Evolutionary conservation across 2,329 filamentous ascomycete genomes (phyloP).

Genomic region (Stylonectria norvegica): DNA sequence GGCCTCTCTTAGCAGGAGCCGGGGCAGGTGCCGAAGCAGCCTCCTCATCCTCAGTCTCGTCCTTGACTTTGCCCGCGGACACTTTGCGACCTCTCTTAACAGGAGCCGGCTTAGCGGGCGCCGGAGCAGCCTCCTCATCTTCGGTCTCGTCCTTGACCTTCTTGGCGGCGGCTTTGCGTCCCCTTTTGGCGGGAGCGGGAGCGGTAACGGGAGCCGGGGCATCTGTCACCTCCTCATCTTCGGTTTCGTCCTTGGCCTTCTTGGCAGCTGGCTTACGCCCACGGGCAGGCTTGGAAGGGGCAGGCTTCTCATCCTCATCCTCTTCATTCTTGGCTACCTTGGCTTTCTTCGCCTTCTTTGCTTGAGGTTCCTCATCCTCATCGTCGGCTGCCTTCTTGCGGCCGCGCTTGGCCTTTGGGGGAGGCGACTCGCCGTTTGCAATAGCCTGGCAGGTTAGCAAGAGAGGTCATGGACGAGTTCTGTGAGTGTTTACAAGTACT

Average conservation of each 20-base stretch:
- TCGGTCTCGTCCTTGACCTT: conserved; percentile 22
- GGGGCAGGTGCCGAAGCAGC: conserved; percentile 9
- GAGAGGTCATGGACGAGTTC: too few relatives aligned
- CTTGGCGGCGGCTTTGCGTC: conserved; percentile 8
- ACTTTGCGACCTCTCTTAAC: conserved; percentile 28
- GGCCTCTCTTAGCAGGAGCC: conserved; percentile 25
- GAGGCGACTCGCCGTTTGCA: conserved; percentile 26
- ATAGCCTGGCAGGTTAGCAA: too few relatives aligned
- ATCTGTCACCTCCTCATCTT: conserved; percentile 12
- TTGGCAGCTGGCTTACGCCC: conserved; percentile 8
- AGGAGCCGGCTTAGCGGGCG: conserved; percentile 8
- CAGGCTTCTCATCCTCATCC: conserved; percentile 15
- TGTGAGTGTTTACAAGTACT: too few relatives aligned
- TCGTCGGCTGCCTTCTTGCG: conserved; percentile 35
- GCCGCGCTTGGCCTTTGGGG: conserved; percentile 34
- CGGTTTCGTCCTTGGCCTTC: conserved; percentile 20
- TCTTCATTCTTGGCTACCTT: conserved; percentile 22
- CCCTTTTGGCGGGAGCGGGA: conserved; percentile 14
- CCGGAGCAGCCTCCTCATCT: conserved; percentile 6
- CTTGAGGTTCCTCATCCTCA: conserved; percentile 33
- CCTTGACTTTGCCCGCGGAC: conserved; percentile 15
- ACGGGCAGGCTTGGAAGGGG: conserved; percentile 17
- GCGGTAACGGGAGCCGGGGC: too few relatives aligned
- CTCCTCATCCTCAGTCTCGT: conserved; percentile 22
- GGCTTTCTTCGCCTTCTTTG: conserved; percentile 36